phyloP scores from a whole-genome alignment of 352 stramenopile species.

The Phytopythium boreale region DNA sequence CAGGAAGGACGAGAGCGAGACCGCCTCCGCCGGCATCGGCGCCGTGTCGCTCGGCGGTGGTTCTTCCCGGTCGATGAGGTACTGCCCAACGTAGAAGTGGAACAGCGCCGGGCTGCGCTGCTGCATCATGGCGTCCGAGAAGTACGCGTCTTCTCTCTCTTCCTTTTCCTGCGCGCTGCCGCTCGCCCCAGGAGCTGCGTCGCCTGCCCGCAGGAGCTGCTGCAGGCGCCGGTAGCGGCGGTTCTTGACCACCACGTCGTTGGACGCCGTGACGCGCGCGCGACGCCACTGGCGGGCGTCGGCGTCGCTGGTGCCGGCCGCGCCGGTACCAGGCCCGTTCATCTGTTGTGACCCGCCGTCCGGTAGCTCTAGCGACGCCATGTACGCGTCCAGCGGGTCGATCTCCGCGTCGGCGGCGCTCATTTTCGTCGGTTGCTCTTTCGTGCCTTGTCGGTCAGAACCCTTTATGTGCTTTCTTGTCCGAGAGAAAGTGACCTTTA shows the following conservation, averaged over 20 bases:
- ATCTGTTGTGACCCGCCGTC: not conserved
- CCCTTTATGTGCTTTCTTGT: not conserved
- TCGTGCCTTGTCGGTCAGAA: too few relatives aligned
- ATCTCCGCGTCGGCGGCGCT: slow-evolving; percentile 20
- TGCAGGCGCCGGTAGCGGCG: slow-evolving; percentile 67
- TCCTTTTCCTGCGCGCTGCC: not conserved
- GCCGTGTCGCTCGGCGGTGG: not conserved
- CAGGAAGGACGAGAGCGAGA: slow-evolving; percentile 62
- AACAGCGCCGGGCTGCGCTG: slow-evolving; percentile 77
- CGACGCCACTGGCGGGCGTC: slow-evolving; percentile 3
- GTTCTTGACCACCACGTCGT: slow-evolving; percentile 48
- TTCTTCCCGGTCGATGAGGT: slow-evolving; percentile 20
- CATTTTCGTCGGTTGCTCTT: slow-evolving; percentile 2
- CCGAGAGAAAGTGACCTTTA: not conserved
- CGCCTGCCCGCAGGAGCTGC: slow-evolving; percentile 40
- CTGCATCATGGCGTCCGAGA: slow-evolving; percentile 82
- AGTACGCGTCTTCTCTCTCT: slow-evolving; percentile 47
- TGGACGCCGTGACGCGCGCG: slow-evolving; percentile 1
- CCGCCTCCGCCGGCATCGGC: slow-evolving; percentile 1
- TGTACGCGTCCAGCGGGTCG: slow-evolving; percentile 81
- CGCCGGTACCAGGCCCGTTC: slow-evolving; percentile 12
- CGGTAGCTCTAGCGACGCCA: slow-evolving; percentile 55
- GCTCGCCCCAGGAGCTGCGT: not conserved
- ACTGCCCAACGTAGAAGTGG: slow-evolving; percentile 81
- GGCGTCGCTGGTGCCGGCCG: slow-evolving; percentile 2